phyloP scores from a whole-genome alignment of 805 yeast genomes.

The Teunomyces kruisii region DNA sequence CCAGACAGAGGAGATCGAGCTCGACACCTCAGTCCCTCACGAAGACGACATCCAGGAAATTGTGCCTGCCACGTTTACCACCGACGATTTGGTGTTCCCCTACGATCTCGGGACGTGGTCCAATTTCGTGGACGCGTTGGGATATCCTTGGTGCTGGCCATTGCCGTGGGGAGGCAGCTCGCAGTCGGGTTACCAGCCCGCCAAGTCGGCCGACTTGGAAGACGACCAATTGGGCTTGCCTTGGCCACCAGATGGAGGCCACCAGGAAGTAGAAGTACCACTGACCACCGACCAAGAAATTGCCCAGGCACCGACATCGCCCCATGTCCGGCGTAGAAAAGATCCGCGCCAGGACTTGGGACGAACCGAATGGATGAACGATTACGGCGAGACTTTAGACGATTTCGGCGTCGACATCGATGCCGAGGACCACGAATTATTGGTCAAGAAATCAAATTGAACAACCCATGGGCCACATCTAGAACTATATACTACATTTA shows the following conservation, averaged over 20 bases:
- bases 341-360: conserved; percentile 37
- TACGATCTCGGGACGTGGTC: conserved; percentile 66
- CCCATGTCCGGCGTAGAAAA: conserved; percentile 27
- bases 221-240: conserved; percentile 67
- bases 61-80: conserved; percentile 42
- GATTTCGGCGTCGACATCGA: conserved; percentile 89
- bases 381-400: conserved; percentile 76
- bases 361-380: conserved; percentile 65
- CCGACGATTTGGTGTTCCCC: conserved; percentile 77
- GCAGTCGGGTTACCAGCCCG: conserved; percentile 57
- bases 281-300: too few relatives aligned
- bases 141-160: conserved; percentile 65
- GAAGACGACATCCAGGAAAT: conserved; percentile 7
- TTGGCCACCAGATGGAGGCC: conserved; percentile 92
- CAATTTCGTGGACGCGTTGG: conserved; percentile 56
- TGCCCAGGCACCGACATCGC: too few relatives aligned
- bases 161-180: conserved; percentile 61
- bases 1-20: conserved; percentile 12
- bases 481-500: too few relatives aligned
- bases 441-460: conserved; percentile 3
- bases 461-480: too few relatives aligned
- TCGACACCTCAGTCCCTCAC: conserved; percentile 3
- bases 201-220: conserved; percentile 47
- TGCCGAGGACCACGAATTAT: conserved; percentile 44
- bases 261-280: conserved; percentile 32